Percentiles rank a stretch among this genome's conserved stretches.
These are phyloP conservation scores for Scytalidium lignicola DNA, from an alignment of 2,329 filamentous ascomycete species.

Conservation along the genomic window DNA sequence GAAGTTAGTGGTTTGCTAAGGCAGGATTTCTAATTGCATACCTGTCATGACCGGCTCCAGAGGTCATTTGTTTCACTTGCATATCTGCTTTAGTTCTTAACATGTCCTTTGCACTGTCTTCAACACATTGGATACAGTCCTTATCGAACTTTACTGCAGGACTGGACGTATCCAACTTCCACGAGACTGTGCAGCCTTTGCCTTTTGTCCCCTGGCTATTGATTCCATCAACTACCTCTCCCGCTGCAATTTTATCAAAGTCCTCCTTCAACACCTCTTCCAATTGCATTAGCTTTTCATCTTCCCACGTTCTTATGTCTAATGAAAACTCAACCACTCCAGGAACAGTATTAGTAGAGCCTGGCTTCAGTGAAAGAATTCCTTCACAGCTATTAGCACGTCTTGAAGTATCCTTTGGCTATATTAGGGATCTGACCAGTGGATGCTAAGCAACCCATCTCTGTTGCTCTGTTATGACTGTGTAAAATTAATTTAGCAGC, in stretches of 20 bases:
- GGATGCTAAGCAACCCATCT: constrained; percentile 52
- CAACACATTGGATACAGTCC: constrained; percentile 62
- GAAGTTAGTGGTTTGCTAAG: constrained; percentile 25
- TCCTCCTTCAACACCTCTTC: constrained; percentile 51
- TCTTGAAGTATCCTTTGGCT: neutral
- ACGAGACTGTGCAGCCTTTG: constrained; percentile 49
- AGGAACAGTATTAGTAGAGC: constrained; percentile 70
- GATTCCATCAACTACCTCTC: constrained; percentile 45
- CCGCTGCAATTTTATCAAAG: constrained; percentile 55
- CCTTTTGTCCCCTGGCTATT: constrained; percentile 38
- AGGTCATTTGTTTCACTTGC: constrained; percentile 48
- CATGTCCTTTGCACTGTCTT: constrained; percentile 51
- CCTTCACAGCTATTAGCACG: constrained; percentile 40
- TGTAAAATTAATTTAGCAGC: constrained; percentile 64
- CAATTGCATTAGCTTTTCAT: constrained; percentile 51
- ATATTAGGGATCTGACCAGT: constrained; percentile 29
- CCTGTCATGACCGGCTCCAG: constrained; percentile 59
- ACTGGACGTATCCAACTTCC: constrained; percentile 56
- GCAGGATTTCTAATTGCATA: constrained; percentile 14
- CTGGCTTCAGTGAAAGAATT: constrained; percentile 60
- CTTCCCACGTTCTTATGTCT: constrained; percentile 58
- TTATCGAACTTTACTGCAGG: constrained; percentile 60
- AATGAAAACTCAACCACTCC: constrained; percentile 62
- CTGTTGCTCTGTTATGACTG: constrained; percentile 56
- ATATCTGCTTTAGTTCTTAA: constrained; percentile 45